Percentiles rank a stretch among this genome's conserved stretches.
phyloP scores from a whole-genome alignment of 371 early-diverging fungal species.

The Lichtheimia hyalospora region DNA sequence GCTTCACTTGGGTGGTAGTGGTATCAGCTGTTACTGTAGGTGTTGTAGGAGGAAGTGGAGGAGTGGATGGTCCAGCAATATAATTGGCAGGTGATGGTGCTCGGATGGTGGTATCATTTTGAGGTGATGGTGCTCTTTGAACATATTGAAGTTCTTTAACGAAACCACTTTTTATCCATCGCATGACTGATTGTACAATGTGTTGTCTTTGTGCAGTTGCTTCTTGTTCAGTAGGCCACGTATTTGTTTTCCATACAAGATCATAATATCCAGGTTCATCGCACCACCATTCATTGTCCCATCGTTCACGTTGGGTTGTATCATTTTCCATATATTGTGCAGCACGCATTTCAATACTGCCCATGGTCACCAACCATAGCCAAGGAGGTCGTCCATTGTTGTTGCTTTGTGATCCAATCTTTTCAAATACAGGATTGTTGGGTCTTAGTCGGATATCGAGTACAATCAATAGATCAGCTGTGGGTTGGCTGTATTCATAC shows the following conservation, averaged over 20 bases:
- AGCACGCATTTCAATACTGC: slow-evolving; percentile 9
- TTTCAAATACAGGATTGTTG: slow-evolving; percentile 2
- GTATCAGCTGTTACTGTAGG: background rate
- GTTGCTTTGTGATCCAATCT: background rate
- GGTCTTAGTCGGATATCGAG: slow-evolving; percentile 12
- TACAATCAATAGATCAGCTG: slow-evolving; percentile 11
- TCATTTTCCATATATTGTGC: slow-evolving; percentile 1
- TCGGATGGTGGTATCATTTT: background rate
- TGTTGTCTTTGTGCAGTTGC: background rate
- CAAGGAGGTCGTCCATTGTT: background rate
- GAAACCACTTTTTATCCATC: background rate
- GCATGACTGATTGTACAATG: background rate
- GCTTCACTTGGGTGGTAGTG: background rate
- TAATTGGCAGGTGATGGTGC: background rate
- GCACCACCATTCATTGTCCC: slow-evolving; percentile 10
- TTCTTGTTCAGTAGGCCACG: background rate
- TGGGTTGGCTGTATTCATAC: background rate
- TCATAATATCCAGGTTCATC: slow-evolving; percentile 5
- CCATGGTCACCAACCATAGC: slow-evolving; percentile 7
- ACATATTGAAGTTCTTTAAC: background rate
- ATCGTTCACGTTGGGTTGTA: background rate
- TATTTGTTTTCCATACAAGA: background rate
- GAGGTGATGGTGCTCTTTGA: background rate
- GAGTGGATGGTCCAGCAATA: background rate
- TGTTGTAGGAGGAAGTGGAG: background rate